Base-by-base conservation (phyloP, 2,329 filamentous ascomycete genomes). In the Arachnomyces sp. region DNA sequence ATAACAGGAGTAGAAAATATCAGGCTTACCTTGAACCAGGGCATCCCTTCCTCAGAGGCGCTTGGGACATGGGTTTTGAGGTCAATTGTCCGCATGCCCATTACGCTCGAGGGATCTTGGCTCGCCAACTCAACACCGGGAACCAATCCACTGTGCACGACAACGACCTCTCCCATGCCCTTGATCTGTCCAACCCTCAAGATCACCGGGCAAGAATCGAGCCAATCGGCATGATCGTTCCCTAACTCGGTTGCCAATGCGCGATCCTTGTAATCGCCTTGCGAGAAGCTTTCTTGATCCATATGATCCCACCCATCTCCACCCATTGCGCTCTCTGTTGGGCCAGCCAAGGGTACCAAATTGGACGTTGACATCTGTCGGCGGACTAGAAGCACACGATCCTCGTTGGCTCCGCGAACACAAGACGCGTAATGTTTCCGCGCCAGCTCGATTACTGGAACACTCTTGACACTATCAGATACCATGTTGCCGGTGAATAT, bases 331-430 rank as follows among this genome's bases (percentile, higher is more conserved):
- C 35, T 12, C 14, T 15, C 9, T 17, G 7, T 12, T 17, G 21
- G 21, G 9, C 21, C 21, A 25, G 21, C 21, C 9, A 25, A 9
- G 21, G 21, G 21, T 25, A 25, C 21, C 5, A 47, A 46, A 31
- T 54, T 45, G 9, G 52, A 38, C 13, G 50, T 57, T 49, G 48
- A 59, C 53, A 59, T 67, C 32, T 71, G 61, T 18, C 70, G 67
- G 45, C 80, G 75, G 1, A 80, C 74, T 7, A 82, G 72, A n/a
- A 96, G 72, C 14, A 95, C 72, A 15, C 80, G 75, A 59, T 96
- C 89, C 59, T 98, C 92, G 65, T 95, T 86, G 63, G 95, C 95
- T 13, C 92, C 92, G 37, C 90, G 81, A 7, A 96, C 87, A 46
- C 80, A 86, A 21, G 82, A 86, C 15, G 90, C 89, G 37, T 77